Conservation (phyloP, 2,329 filamentous ascomycete genomes). For the Blumeria graminis region DNA sequence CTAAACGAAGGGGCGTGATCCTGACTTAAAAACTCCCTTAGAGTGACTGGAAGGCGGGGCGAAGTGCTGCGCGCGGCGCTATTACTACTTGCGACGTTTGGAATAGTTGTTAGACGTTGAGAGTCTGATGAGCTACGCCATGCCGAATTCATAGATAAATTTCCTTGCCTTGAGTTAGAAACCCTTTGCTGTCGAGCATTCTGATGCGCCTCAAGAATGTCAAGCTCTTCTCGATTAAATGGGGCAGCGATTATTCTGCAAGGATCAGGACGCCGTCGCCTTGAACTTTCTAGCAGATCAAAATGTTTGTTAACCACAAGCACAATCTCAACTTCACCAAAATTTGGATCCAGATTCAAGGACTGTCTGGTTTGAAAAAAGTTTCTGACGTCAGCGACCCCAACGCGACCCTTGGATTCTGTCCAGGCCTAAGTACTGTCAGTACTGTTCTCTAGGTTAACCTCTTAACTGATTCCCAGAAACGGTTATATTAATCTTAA, state of each 20-base stretch:
- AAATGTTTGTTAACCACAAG: constrained; percentile 8
- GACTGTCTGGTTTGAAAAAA: constrained; percentile 45
- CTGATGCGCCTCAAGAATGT: constrained; percentile 26
- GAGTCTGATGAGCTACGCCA: background rate
- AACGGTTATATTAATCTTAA: background rate
- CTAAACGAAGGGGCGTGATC: constrained; percentile 13
- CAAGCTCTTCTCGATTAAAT: constrained; percentile 21
- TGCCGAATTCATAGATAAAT: background rate
- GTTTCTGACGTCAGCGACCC: constrained; percentile 46
- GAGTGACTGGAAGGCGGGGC: constrained; percentile 9
- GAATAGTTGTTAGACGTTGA: background rate
- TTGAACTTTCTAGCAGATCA: constrained; percentile 10
- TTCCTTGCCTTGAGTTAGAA: background rate
- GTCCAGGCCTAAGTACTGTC: constrained; percentile 41
- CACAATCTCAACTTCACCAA: constrained; percentile 21
- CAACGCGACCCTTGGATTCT: constrained; percentile 58
- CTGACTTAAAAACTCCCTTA: constrained; percentile 14
- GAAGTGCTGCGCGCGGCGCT: constrained; percentile 1
- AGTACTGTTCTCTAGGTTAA: too few species aligned
- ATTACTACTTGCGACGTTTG: background rate
- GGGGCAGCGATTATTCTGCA: too few species aligned
- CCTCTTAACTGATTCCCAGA: too few species aligned
- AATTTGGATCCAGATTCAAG: constrained; percentile 34
- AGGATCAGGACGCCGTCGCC: constrained; percentile 2
- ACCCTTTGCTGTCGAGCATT: constrained; percentile 3